Percentiles rank a stretch among this genome's conserved stretches.
Conservation (phyloP, 2,329 filamentous ascomycete genomes). For the Thielaviopsis punctulata region DNA sequence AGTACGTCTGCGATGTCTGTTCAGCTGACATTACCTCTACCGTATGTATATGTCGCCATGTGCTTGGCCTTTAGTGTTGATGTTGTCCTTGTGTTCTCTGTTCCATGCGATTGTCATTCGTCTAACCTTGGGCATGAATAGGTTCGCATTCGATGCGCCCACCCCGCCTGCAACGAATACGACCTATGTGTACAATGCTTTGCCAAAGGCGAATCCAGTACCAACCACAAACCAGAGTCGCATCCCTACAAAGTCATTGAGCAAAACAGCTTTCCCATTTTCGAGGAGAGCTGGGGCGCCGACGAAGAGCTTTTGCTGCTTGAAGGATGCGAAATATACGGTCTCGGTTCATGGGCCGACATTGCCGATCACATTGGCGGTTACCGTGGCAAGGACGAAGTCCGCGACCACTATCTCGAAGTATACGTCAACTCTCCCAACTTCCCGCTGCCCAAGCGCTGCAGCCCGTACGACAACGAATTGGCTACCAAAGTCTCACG, state of each 20-base stretch:
- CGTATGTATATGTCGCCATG: constrained; percentile 45
- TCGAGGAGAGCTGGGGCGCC: constrained; percentile 85
- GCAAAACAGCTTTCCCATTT: constrained; percentile 96
- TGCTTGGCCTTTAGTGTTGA: background rate
- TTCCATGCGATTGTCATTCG: background rate
- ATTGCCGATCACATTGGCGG: constrained; percentile 97
- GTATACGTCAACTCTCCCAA: constrained; percentile 69
- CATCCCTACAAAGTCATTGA: constrained; percentile 91
- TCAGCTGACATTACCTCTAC: constrained; percentile 94
- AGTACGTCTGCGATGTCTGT: constrained; percentile 95
- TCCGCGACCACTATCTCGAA: constrained; percentile 80
- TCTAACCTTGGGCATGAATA: constrained; percentile 20
- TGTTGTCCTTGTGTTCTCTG: background rate
- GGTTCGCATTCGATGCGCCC: constrained; percentile 89
- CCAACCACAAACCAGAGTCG: constrained; percentile 69
- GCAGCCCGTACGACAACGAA: constrained; percentile 63
- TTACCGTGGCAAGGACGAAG: constrained; percentile 86
- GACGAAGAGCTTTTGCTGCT: constrained; percentile 89
- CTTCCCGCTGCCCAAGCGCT: constrained; percentile 77
- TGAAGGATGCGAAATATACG: constrained; percentile 91
- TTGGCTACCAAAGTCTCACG: constrained; percentile 67
- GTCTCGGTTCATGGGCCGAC: constrained; percentile 90
- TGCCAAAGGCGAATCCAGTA: constrained; percentile 59
- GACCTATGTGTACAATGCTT: constrained; percentile 96
- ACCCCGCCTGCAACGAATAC: constrained; percentile 72